Conservation (phyloP, 176 grass and related monocot genomes). For the Musa troglodytarum region DNA sequence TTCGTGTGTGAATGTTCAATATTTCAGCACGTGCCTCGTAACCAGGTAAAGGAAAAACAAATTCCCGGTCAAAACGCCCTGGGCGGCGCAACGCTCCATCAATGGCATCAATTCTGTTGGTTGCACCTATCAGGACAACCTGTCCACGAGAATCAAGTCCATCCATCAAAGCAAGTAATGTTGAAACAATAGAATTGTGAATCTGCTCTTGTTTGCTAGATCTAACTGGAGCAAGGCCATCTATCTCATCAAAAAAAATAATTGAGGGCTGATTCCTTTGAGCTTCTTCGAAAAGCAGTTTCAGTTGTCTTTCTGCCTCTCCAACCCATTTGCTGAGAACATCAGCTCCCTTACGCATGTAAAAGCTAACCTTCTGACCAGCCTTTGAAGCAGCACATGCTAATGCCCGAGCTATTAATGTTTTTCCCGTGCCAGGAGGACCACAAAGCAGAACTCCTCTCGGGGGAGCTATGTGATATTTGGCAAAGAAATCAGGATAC, state of each 20-base stretch:
- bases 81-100: conserved; percentile 96
- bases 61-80: conserved; percentile 97
- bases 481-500: conserved; percentile 99
- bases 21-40: conserved; percentile 89
- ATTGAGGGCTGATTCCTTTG: conserved; percentile 98
- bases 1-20: conserved; percentile 92
- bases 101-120: conserved; percentile 97
- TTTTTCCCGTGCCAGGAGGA: conserved; percentile 96
- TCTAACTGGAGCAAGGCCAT: conserved; percentile 97
- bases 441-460: conserved; percentile 96
- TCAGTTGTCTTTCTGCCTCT: conserved; percentile 96
- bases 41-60: conserved; percentile 91
- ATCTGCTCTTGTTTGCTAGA: conserved; percentile 99
- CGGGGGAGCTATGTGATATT: conserved; percentile 96
- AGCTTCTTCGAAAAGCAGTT: conserved; percentile 98
- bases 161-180: conserved; percentile 98
- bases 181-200: conserved; percentile 99
- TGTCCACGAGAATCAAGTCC: conserved; percentile 96
- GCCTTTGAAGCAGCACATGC: conserved; percentile 92
- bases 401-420: conserved; percentile 94
- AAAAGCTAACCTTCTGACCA: conserved; percentile 97
- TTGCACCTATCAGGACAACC: conserved; percentile 99
- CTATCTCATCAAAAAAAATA: conserved; percentile 99
- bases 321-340: conserved; percentile 99
- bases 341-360: conserved; percentile 99